Conservation (phyloP, 495 filamentous ascomycete genomes). For the Penicillium daleae region DNA sequence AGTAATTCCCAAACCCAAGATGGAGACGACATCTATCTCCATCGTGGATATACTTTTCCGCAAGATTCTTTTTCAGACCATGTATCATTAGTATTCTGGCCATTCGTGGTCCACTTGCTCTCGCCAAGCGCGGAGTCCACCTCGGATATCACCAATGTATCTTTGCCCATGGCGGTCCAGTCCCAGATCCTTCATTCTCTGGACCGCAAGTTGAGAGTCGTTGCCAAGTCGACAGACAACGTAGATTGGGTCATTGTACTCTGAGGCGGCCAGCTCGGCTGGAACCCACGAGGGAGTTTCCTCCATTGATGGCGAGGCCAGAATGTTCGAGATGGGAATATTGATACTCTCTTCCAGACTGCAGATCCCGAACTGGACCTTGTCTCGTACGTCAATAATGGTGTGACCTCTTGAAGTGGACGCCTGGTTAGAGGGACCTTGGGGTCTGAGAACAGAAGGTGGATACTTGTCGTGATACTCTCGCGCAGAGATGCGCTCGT, state of each 20-base stretch:
- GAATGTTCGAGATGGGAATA: constrained; percentile 68
- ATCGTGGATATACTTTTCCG: background rate
- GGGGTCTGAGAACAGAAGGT: background rate
- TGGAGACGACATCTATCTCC: background rate
- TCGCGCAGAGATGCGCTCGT: constrained; percentile 64
- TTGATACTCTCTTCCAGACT: constrained; percentile 74
- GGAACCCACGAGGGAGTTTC: constrained; percentile 45
- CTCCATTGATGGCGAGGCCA: constrained; percentile 33
- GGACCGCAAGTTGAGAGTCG: constrained; percentile 82
- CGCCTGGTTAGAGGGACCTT: background rate
- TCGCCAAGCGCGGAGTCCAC: constrained; percentile 85
- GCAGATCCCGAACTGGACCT: constrained; percentile 83
- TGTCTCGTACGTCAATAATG: constrained; percentile 82
- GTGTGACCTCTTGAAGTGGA: constrained; percentile 38
- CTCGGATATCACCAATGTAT: constrained; percentile 75
- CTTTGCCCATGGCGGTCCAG: constrained; percentile 59
- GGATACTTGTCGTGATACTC: constrained; percentile 49
- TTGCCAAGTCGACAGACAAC: constrained; percentile 86
- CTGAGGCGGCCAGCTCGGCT: constrained; percentile 22
- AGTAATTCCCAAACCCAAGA: background rate
- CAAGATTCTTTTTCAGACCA: background rate
- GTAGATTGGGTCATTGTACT: constrained; percentile 57
- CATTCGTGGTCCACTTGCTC: constrained; percentile 72
- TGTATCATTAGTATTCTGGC: constrained; percentile 60
- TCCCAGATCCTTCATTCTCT: constrained; percentile 68